These are phyloP conservation scores for Cadophora malorum DNA, from an alignment of 2,329 filamentous ascomycete species.

Conservation along the genomic window DNA sequence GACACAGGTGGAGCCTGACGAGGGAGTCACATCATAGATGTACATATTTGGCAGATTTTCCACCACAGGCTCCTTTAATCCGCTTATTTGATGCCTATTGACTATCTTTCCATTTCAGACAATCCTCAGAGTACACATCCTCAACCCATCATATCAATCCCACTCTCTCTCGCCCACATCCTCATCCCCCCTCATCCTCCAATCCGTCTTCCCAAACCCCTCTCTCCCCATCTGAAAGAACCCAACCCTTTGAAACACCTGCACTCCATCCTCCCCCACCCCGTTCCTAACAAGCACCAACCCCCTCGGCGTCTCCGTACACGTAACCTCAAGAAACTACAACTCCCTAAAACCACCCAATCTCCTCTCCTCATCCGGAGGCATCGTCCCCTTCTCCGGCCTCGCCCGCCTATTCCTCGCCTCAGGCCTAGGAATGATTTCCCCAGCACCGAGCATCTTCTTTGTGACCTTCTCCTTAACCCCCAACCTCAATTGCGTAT, in stretches of 20 bases:
- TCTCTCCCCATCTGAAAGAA: neutral
- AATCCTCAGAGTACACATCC: neutral
- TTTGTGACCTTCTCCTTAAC: neutral
- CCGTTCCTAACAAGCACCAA: neutral
- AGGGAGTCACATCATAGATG: too few relatives aligned
- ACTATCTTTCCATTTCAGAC: neutral
- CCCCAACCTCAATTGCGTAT: neutral
- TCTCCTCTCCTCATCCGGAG: neutral
- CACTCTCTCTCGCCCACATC: neutral
- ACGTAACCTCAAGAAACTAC: neutral
- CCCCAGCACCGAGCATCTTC: neutral
- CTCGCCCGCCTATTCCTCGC: neutral
- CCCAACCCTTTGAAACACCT: neutral
- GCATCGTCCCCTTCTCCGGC: neutral
- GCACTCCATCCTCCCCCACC: neutral
- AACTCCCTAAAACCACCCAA: neutral
- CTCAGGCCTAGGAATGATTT: neutral
- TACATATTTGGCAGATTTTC: neutral
- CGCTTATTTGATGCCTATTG: neutral
- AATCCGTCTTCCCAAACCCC: conserved; percentile 1
- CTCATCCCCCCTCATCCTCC: neutral
- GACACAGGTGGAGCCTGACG: too few relatives aligned
- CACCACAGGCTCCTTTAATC: neutral
- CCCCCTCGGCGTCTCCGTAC: neutral
- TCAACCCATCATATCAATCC: neutral